phyloP scores from a whole-genome alignment of 2,329 filamentous ascomycete species.

The Paecilomyces niveus region DNA sequence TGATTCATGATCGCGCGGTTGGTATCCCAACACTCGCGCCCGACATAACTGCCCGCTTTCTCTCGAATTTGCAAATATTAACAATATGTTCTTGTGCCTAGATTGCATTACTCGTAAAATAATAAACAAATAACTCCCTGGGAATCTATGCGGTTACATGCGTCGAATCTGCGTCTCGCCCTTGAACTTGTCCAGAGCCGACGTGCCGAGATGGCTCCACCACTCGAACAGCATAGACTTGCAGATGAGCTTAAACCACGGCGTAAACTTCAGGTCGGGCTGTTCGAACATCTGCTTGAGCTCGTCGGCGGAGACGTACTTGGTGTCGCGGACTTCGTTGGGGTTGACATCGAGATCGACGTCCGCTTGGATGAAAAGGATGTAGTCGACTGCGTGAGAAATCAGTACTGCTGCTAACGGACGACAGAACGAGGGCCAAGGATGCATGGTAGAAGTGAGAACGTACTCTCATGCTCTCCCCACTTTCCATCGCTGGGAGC shows the following conservation, averaged over 20 bases:
- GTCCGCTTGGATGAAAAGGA: slow-evolving; percentile 93
- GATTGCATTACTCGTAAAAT: background rate
- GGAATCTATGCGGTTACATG: slow-evolving; percentile 48
- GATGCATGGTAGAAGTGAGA: background rate
- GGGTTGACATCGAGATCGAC: slow-evolving; percentile 74
- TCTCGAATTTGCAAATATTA: background rate
- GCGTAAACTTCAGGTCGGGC: slow-evolving; percentile 76
- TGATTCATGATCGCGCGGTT: background rate
- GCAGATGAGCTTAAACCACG: slow-evolving; percentile 99
- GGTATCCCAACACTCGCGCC: background rate
- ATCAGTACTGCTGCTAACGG: background rate
- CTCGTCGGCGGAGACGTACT: slow-evolving; percentile 75
- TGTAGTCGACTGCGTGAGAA: slow-evolving; percentile 75
- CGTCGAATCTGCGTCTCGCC: slow-evolving; percentile 82
- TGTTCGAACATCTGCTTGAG: slow-evolving; percentile 82
- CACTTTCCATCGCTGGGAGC: slow-evolving; percentile 95
- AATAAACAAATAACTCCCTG: background rate
- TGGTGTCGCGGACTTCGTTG: slow-evolving; percentile 82
- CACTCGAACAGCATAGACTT: slow-evolving; percentile 96
- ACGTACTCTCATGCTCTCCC: slow-evolving; percentile 96
- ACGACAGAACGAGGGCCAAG: background rate
- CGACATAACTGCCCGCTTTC: background rate
- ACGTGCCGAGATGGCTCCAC: slow-evolving; percentile 76
- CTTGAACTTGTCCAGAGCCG: slow-evolving; percentile 74
- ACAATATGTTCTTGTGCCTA: background rate